Base-by-base conservation (phyloP, 768 basidiomycete species). In the Boletus tylopilopsis region DNA sequence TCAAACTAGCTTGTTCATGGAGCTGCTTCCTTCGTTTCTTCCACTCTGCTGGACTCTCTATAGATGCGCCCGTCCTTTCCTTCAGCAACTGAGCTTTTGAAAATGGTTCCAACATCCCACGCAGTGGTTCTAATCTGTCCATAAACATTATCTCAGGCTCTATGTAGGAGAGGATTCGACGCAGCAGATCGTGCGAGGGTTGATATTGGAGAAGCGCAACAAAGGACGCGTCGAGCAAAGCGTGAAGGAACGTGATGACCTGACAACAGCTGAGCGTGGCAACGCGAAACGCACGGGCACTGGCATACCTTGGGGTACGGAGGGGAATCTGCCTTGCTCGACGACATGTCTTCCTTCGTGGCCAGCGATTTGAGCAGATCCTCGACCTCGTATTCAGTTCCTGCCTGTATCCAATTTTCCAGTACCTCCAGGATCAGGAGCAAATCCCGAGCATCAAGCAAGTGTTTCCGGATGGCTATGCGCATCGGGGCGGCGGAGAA, bases 141-240 rank as follows among this genome's bases (percentile, higher is more conserved):
- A 76, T 70, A 38, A 75, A 71, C 3, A 51, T 57, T 11, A 88
- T 70, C 62, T 86, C 83, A 4, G 79, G 77, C 39, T 77, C 73
- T 44, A 90, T 68, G 24, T 76, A 73, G 1, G 73, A 64, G 32
- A 77, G 70, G 27, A 88, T 67, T 9, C 62, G 66, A 23, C 69
- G 73, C 19, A 92, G 70, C 22, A 81, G 55, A 21, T 60, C 56
- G 57, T 87, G 80, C 5, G 84, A 74, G 0, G 82, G 81, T 13
- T 76, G 64, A 59, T 89, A 74, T 51, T 85, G 81, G 12, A 91
- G 71, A 19, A 92, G 72, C 1, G 75, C 68, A 39, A 90, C 73
- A 62, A 87, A 88, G 12, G 79, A 83, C 1, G 87, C 76, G 64
- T 92, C 90, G 23, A 92, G 73, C 47, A 90, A 63, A 6, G 73